Percentiles rank a stretch among this genome's conserved stretches.
phyloP scores from a whole-genome alignment of 2,329 filamentous ascomycete genomes.

The Ceratocystiopsis minuta region DNA sequence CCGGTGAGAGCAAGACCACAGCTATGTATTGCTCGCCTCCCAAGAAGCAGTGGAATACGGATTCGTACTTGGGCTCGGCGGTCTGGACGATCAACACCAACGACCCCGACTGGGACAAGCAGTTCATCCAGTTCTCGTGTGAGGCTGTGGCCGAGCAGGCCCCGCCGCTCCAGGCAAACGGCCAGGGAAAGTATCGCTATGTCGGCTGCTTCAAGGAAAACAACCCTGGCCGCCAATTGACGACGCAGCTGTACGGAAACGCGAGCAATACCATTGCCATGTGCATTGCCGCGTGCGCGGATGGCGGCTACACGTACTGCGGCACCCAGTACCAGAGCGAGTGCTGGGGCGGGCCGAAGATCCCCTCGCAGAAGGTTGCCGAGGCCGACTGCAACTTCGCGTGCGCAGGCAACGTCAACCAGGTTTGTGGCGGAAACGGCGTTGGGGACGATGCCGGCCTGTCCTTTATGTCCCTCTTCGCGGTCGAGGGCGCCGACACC shows the following conservation, averaged over 20 bases:
- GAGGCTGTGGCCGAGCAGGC: constrained; percentile 33
- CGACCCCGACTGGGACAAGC: constrained; percentile 32
- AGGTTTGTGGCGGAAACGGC: constrained; percentile 36
- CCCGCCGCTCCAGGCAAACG: constrained; percentile 25
- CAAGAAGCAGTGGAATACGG: constrained; percentile 37
- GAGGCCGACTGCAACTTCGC: constrained; percentile 31
- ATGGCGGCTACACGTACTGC: constrained; percentile 22
- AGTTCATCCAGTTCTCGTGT: constrained; percentile 32
- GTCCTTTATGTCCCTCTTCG: constrained; percentile 31
- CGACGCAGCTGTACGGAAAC: constrained; percentile 22
- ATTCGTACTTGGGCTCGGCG: constrained; percentile 28
- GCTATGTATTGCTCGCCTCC: constrained; percentile 36
- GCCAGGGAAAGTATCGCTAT: constrained; percentile 31
- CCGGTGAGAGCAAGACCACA: constrained; percentile 32
- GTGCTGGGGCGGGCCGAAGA: constrained; percentile 34
- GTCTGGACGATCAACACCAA: constrained; percentile 40
- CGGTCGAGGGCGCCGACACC: constrained; percentile 14
- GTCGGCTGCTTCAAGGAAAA: constrained; percentile 37
- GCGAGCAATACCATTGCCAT: constrained; percentile 22
- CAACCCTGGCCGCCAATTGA: constrained; percentile 33
- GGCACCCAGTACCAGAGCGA: constrained; percentile 31
- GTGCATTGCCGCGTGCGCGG: constrained; percentile 27
- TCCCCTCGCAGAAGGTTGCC: constrained; percentile 25
- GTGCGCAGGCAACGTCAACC: constrained; percentile 29
- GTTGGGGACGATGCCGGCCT: constrained; percentile 16